These are phyloP conservation scores for Hymenoscyphus linearis DNA, from an alignment of 2,329 filamentous ascomycete genomes.

Conservation along the genomic window DNA sequence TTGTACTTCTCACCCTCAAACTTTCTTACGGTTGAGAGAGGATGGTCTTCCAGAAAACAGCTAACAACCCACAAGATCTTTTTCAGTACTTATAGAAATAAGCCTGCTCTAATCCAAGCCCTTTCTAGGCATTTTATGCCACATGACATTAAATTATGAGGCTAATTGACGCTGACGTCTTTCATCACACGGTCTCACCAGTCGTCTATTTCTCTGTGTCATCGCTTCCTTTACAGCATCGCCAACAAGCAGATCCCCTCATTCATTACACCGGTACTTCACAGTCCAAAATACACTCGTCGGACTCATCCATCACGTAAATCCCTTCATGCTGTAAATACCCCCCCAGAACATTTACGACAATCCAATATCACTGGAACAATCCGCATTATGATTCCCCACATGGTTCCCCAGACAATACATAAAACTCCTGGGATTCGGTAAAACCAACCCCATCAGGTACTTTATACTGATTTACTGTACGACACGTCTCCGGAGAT, in stretches of 20 bases:
- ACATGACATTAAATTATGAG: background rate
- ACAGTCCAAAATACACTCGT: background rate
- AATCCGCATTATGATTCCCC: background rate
- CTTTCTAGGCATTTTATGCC: background rate
- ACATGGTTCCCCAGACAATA: background rate
- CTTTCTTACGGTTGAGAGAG: background rate
- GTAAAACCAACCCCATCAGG: background rate
- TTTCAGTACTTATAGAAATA: background rate
- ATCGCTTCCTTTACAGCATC: background rate
- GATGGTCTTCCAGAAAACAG: background rate
- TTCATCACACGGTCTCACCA: background rate
- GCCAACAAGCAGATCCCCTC: background rate
- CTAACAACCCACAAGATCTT: background rate
- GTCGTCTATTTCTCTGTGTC: background rate
- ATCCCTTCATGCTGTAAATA: background rate
- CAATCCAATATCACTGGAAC: background rate
- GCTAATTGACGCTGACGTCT: background rate
- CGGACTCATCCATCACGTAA: background rate
- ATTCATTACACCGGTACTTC: background rate
- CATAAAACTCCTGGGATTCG: background rate
- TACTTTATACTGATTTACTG: background rate
- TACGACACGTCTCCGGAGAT: slow-evolving; percentile 17
- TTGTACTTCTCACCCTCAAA: background rate
- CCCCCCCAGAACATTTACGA: background rate
- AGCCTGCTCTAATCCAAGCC: background rate